Evolutionary conservation across 768 basidiomycete genomes (phyloP).

Genomic region (Rhodotorula paludigena): DNA sequence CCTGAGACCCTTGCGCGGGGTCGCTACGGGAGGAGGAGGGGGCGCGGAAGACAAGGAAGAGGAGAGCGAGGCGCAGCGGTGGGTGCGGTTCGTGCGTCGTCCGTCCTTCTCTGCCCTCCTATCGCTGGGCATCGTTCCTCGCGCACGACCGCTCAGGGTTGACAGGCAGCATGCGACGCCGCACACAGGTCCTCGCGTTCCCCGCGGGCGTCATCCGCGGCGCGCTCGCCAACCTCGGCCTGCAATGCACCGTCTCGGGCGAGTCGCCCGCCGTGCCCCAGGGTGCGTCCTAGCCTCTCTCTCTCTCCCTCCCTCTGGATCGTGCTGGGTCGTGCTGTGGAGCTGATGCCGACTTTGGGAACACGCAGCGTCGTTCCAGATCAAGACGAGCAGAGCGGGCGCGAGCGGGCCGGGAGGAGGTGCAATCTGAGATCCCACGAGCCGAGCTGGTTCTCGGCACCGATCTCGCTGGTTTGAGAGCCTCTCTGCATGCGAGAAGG

Average conservation of each 20-base stretch:
- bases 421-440: no score
- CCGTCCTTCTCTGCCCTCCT: neutral
- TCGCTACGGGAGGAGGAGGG: neutral
- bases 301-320: neutral
- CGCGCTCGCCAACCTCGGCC: slow-evolving; percentile 34
- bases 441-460: no score
- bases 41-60: neutral
- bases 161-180: no score
- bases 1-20: slow-evolving; percentile 18
- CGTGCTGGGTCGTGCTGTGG: no score
- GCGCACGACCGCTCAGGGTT: no score
- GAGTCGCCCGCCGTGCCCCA: slow-evolving; percentile 32
- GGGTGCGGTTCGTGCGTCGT: slow-evolving; percentile 19
- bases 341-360: neutral
- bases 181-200: slow-evolving; percentile 26
- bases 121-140: no score
- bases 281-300: slow-evolving; percentile 11
- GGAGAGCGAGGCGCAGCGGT: slow-evolving; percentile 3
- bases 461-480: no score
- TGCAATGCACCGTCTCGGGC: slow-evolving; percentile 20
- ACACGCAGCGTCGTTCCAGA: slow-evolving; percentile 36
- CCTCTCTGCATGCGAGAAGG: no score
- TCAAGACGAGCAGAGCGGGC: slow-evolving; percentile 25
- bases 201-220: slow-evolving; percentile 39
- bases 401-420: no score